Base-by-base conservation (phyloP, 768 basidiomycete species). In the Russula brevipes region DNA sequence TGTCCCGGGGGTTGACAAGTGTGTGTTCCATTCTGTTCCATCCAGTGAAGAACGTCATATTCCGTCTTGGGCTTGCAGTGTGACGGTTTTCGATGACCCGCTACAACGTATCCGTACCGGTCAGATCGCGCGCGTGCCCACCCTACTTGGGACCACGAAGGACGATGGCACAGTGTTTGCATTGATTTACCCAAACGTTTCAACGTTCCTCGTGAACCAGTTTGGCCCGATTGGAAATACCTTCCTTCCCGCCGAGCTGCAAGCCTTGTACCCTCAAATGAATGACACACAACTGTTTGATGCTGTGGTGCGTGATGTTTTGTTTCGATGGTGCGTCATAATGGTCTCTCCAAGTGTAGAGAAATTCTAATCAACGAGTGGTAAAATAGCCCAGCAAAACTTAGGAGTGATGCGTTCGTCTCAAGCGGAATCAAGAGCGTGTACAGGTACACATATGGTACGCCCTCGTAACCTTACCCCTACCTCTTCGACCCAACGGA, bases 401-500 rank as follows among this genome's bases (percentile, higher is more conserved):
- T 59, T 6, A 59, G 63, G 57, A 36, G 51, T 14, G 63, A 58
- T 16, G 57, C 63, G 9, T 54, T 46, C 41, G 35, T 59, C 4
- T 19, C n/a, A 16, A 59, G 44, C 17, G 63, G 57, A 11, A 19
- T 59, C 19, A 42, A 58, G 39, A 42, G 31, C 36, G 57, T 59
- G 12, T 59, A 46, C 33, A 57, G 57, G 14, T 63, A 63, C 24
- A 38, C 62, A 30, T 63, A 63, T 24, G 62, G 57, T 63, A 54
- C 12, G 30, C 2, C n/a, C 51, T 16, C 10, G 5, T 4, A 4
- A 11, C 1, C 0, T 14, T 14, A 19, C 17, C 4, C 30, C 7
- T 10, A 0, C 12, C 33, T 5, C 36, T 4, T 1, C 24, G 11
- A 10, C 17, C 3, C 16, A 12, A n/a, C 9, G 10, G 33, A 7